Base-by-base conservation (phyloP, 495 filamentous ascomycete species). In the Hypoxylon crocopeplum region DNA sequence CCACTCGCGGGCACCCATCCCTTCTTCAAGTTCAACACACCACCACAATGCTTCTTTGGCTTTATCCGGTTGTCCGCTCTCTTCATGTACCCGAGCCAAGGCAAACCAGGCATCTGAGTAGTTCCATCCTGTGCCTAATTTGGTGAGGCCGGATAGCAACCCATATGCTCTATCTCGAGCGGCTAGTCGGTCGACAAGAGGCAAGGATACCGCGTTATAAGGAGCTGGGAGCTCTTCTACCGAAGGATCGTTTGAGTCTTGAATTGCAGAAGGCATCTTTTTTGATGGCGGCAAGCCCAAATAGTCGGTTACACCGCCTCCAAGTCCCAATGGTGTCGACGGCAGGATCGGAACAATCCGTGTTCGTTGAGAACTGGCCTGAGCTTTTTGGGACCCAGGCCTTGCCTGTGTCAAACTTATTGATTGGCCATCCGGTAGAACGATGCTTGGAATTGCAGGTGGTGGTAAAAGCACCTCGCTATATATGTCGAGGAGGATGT, bases 101-200 rank as follows among this genome's bases (percentile, higher is more conserved):
- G 86, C 85, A 65, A 88, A 92, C 94, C 94, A 98, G 15, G 93
- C 94, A 69, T 97, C 94, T n/a, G 87, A 85, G 65, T 87, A 83
- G 70, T 97, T 91, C 95, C 95, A 98, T 4, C 92, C 93, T 21
- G 75, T 79, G n/a, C 92, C 92, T 2, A 90, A 81, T 74, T 89
- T 93, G 1, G 91, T 97, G 48, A 98, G 79, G 1, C 82, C 81
- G 6, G 86, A 87, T 0, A 98, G 82, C 36, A 98, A 79, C 10
- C 84, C 87, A 66, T 90, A 91, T 1, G 95, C 94, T 15, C 95
- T 82, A 67, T 98, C 93, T 22, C 91, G 83, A 21, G 91, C 89
- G 12, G 89, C 87, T n/a, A 94, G 81, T 13, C 89, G 84, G 67
- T 92, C 88, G 20, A 91, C 78, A 20, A 88, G 78, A 38, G 84